Conservation (phyloP, 495 filamentous ascomycete species). For the Xanthoparmelia taractica region DNA sequence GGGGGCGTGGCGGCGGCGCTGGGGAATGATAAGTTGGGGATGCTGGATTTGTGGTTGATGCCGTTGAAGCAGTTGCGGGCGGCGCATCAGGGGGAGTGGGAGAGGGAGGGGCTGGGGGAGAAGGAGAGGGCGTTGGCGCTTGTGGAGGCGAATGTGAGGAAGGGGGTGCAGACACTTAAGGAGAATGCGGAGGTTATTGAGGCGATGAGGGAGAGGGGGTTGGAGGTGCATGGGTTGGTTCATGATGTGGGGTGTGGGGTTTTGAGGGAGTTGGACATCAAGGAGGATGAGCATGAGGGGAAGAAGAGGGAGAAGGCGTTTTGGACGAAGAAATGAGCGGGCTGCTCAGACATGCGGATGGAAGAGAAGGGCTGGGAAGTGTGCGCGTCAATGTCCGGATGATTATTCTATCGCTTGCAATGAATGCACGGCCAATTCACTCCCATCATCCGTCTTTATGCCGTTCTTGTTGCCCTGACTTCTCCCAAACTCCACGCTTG, state of each 20-base stretch:
- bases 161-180: conserved; percentile 56
- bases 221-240: conserved; percentile 64
- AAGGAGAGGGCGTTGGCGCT: conserved; percentile 46
- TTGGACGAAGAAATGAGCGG: conserved; percentile 1
- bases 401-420: background rate
- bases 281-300: conserved; percentile 34
- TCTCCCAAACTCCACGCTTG: conserved; percentile 7
- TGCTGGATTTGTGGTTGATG: conserved; percentile 70
- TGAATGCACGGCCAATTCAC: background rate
- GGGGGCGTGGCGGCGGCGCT: conserved; percentile 69
- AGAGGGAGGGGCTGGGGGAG: conserved; percentile 47
- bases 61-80: conserved; percentile 57
- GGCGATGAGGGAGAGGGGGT: conserved; percentile 58
- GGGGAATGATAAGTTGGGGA: conserved; percentile 58
- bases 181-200: conserved; percentile 39
- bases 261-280: conserved; percentile 48
- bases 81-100: conserved; percentile 24
- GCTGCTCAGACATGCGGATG: background rate
- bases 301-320: conserved; percentile 39
- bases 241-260: conserved; percentile 59
- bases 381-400: background rate
- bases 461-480: background rate
- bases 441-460: background rate
- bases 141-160: conserved; percentile 61
- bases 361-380: background rate